Base-by-base conservation (phyloP, 192 early-diverging fungal genomes). In the Geranomyces variabilis region DNA sequence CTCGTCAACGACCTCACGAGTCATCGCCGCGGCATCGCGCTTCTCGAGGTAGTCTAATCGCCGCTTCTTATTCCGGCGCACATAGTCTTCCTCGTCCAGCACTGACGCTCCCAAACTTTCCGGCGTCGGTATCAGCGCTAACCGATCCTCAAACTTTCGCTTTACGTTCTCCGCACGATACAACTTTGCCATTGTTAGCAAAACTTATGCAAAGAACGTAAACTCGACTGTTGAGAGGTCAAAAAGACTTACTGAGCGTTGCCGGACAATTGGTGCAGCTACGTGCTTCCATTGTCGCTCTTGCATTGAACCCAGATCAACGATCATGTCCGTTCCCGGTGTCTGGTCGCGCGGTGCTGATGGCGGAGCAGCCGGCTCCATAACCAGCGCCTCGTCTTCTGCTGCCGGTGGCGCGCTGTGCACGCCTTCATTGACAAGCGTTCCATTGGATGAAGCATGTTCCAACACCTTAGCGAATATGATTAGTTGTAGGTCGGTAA, bases 31-130 rank as follows among this genome's bases (percentile, higher is more conserved):
- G 4, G 29, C 29, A 15, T n/a, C 19, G 7, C 26, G 19, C 17
- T 19, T 17, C 29, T 60, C 58, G 29, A 8, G 2, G 29, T 33
- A 60, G 29, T 63, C 66, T 70, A 22, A 65, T 60, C 19, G 60
- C 26, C 71, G 64, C 30, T 73, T 75, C 74, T 80, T 84, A 46
- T 77, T 73, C 14, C 73, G 65, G 7, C 56, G 46, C 0, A 69
- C 43, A 30, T 69, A 62, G 30, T 75, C 62, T 31, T 45, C 9
- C 43, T 72, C 70, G 47, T 72, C 70, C 17, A 51, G 41, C 21
- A 72, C 61, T 8, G 70, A 64, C 19, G 60, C 22, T 5, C 46
- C 70, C 24, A 72, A 28, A 6, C 24, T 53, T 14, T 63, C 46
- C 8, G 43, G 21, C 7, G 60, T 64, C 26, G 70, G 46, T 14